Evolutionary conservation across 1,284 basidiomycete species (phyloP).

Genomic region (Ustanciosporium gigantosporum): DNA sequence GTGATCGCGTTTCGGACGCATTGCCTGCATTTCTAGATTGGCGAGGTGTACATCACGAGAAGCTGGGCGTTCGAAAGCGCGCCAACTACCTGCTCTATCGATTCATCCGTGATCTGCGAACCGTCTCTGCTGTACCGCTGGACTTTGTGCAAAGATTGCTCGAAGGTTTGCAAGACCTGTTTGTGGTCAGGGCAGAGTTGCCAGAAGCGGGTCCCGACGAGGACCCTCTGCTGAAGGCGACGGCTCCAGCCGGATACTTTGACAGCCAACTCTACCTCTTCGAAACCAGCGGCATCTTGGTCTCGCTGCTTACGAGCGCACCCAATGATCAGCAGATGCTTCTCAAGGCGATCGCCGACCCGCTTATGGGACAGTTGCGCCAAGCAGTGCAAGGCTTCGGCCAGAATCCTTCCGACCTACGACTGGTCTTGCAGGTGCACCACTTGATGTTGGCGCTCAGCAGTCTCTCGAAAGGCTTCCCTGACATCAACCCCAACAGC

Average conservation of each 20-base stretch:
- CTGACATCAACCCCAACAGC: slow-evolving; percentile 62
- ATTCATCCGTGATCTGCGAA: slow-evolving; percentile 77
- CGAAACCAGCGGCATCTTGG: slow-evolving; percentile 84
- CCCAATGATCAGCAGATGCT: slow-evolving; percentile 74
- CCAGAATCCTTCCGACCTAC: slow-evolving; percentile 65
- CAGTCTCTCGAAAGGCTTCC: slow-evolving; percentile 95
- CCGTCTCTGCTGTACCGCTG: slow-evolving; percentile 75
- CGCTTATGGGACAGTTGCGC: slow-evolving; percentile 77
- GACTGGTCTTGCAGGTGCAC: slow-evolving; percentile 84
- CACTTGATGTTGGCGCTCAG: slow-evolving; percentile 94
- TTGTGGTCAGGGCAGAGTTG: slow-evolving; percentile 64
- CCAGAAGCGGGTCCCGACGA: slow-evolving; percentile 68
- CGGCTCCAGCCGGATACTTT: slow-evolving; percentile 74
- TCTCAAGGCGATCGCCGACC: slow-evolving; percentile 72
- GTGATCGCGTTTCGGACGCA: slow-evolving; percentile 71
- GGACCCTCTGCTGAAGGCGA: slow-evolving; percentile 73
- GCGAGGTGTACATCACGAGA: slow-evolving; percentile 85
- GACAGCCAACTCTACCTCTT: slow-evolving; percentile 94
- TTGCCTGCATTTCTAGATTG: slow-evolving; percentile 86
- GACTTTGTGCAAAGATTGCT: slow-evolving; percentile 68
- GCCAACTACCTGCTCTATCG: slow-evolving; percentile 90
- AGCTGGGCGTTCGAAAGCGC: slow-evolving; percentile 74
- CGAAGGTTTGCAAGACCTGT: slow-evolving; percentile 63
- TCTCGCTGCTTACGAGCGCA: slow-evolving; percentile 73
- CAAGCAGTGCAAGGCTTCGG: slow-evolving; percentile 67